phyloP scores from a whole-genome alignment of 305 asterid genomes.

The Fraxinus latifolia region DNA sequence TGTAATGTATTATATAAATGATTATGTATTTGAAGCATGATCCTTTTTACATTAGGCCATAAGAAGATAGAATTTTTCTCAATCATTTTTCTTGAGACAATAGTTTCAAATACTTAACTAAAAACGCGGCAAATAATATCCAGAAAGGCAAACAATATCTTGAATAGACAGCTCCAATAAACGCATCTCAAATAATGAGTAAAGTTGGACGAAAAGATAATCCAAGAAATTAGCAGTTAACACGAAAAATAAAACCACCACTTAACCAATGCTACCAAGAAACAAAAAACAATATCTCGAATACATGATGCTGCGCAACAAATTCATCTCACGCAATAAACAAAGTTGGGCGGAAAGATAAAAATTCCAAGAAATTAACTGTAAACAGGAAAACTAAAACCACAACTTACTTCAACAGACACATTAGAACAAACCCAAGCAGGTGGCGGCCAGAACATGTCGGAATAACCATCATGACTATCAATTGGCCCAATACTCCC shows the following conservation, averaged over 20 bases:
- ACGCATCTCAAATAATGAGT: constrained; percentile 5
- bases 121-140: not conserved
- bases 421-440: constrained; percentile 54
- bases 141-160: not conserved
- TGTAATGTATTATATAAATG: too few relatives aligned
- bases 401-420: constrained; percentile 47
- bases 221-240: not conserved
- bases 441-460: constrained; percentile 91
- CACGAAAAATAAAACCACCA: constrained; percentile 16
- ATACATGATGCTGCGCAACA: constrained; percentile 16
- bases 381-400: constrained; percentile 11
- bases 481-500: constrained; percentile 61
- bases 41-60: not conserved
- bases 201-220: constrained; percentile 2
- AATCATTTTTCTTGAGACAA: not conserved
- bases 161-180: constrained; percentile 12
- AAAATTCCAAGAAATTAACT: not conserved
- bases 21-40: too few relatives aligned
- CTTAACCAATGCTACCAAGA: constrained; percentile 23
- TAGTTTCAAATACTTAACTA: not conserved
- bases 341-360: constrained; percentile 5
- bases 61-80: not conserved
- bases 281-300: not conserved
- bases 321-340: constrained; percentile 1
- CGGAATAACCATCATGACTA: constrained; percentile 41